phyloP scores from a whole-genome alignment of 805 yeast species.

The Wickerhamomyces rabaulensis region DNA sequence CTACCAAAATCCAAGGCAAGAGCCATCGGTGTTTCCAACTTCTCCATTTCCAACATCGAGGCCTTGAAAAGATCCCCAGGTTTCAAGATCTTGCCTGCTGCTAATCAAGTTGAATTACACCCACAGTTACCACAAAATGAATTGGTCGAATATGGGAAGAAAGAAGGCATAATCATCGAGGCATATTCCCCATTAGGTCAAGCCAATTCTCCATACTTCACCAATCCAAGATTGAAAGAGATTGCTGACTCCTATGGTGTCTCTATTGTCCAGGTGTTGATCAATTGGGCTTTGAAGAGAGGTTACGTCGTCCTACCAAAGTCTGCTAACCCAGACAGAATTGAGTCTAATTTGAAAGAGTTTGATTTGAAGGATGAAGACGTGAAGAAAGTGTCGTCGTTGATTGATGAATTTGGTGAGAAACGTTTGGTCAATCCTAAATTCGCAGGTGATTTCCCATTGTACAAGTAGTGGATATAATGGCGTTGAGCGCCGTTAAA shows the following conservation, averaged over 20 bases:
- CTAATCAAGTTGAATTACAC: constrained; percentile 76
- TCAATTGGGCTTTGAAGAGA: background rate
- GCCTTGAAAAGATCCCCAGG: constrained; percentile 53
- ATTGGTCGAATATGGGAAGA: constrained; percentile 37
- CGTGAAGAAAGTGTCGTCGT: background rate
- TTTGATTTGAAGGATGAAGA: constrained; percentile 3
- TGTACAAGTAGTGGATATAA: too few relatives aligned
- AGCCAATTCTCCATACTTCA: background rate
- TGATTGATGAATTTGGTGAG: background rate
- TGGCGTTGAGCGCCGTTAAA: too few relatives aligned
- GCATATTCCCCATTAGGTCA: constrained; percentile 68
- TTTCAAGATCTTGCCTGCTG: constrained; percentile 52
- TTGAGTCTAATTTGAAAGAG: background rate
- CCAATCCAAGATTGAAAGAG: background rate
- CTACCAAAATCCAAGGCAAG: constrained; percentile 30
- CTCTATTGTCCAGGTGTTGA: background rate
- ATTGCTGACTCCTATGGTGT: background rate
- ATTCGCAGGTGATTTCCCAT: background rate
- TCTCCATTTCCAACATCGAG: constrained; percentile 51
- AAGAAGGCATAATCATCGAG: constrained; percentile 44
- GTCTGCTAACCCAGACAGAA: background rate
- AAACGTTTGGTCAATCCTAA: background rate
- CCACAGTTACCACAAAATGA: constrained; percentile 51
- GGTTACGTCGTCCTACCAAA: background rate
- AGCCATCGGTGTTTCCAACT: constrained; percentile 74